Evolutionary conservation across 768 basidiomycete species (phyloP).

Genomic region (Hemileccinum rubropunctum): DNA sequence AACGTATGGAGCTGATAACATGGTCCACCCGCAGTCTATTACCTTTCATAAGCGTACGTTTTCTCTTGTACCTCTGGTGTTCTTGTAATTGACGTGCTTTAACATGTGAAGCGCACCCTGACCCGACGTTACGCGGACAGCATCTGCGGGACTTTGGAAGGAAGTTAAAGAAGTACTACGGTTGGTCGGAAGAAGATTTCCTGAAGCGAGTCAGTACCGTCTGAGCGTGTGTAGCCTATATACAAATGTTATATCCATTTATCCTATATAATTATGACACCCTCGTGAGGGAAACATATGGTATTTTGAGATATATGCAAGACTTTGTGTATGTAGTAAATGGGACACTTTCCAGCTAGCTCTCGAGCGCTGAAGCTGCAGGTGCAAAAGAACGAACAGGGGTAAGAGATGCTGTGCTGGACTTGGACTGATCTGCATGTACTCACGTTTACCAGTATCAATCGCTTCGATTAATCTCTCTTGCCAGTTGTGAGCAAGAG

Average conservation of each 20-base stretch:
- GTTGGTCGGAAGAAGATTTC: slow-evolving; percentile 56
- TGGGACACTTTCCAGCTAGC: neutral
- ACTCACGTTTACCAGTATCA: slow-evolving; percentile 22
- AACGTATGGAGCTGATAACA: slow-evolving; percentile 2
- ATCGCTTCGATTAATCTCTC: slow-evolving; percentile 12
- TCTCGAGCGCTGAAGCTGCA: neutral
- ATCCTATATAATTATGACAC: neutral
- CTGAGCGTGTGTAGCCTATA: slow-evolving; percentile 2
- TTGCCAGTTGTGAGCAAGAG: slow-evolving; percentile 19
- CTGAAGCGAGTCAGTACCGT: slow-evolving; percentile 11
- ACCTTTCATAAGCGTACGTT: slow-evolving; percentile 70
- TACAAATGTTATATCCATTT: neutral
- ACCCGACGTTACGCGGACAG: slow-evolving; percentile 54
- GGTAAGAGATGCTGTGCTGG: neutral
- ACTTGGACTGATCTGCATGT: neutral
- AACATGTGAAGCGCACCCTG: slow-evolving; percentile 61
- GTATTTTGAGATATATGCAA: neutral
- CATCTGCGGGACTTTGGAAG: slow-evolving; percentile 54
- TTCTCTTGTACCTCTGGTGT: neutral
- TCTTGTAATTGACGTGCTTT: neutral
- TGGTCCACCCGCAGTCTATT: slow-evolving; percentile 47
- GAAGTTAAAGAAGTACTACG: slow-evolving; percentile 60
- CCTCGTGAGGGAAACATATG: neutral
- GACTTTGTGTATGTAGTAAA: neutral
- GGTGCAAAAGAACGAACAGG: neutral